Conservation (phyloP, 441 rosid species). For the Metrosideros polymorpha region DNA sequence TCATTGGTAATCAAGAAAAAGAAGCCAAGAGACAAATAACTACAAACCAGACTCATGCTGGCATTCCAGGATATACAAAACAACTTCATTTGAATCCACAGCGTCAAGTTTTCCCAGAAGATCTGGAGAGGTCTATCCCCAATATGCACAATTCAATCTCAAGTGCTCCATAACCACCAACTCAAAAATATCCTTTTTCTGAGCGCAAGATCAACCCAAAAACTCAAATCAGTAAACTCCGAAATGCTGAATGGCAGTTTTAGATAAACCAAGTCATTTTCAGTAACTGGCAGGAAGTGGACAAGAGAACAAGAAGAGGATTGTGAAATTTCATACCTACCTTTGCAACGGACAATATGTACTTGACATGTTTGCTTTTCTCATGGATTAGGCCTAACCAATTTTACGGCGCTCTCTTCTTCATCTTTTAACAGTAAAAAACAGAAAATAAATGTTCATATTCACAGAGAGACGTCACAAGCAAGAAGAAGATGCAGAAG, state of each 20-base stretch:
- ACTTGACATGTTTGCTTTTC: constrained; percentile 61
- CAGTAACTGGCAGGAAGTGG: background rate
- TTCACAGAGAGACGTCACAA: too few relatives aligned
- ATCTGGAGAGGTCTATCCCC: constrained; percentile 82
- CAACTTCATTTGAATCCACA: constrained; percentile 51
- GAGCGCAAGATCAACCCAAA: background rate
- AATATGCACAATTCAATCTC: constrained; percentile 81
- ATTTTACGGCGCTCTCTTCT: too few relatives aligned
- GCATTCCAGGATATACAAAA: constrained; percentile 75
- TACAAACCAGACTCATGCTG: constrained; percentile 67
- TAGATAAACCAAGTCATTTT: background rate
- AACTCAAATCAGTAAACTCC: background rate
- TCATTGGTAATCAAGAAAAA: background rate
- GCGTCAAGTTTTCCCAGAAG: constrained; percentile 57
- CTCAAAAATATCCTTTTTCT: constrained; percentile 77
- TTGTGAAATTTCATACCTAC: constrained; percentile 9
- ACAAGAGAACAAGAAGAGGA: background rate
- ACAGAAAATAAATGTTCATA: too few relatives aligned
- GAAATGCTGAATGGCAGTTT: background rate
- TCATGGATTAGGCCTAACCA: too few relatives aligned
- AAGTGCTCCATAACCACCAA: constrained; percentile 84
- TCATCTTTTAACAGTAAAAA: too few relatives aligned
- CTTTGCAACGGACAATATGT: constrained; percentile 68
- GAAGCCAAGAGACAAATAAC: background rate
- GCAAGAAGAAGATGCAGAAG: too few relatives aligned